phyloP scores from a whole-genome alignment of 176 grass and related monocot species.

The Phoenix roebelenii region DNA sequence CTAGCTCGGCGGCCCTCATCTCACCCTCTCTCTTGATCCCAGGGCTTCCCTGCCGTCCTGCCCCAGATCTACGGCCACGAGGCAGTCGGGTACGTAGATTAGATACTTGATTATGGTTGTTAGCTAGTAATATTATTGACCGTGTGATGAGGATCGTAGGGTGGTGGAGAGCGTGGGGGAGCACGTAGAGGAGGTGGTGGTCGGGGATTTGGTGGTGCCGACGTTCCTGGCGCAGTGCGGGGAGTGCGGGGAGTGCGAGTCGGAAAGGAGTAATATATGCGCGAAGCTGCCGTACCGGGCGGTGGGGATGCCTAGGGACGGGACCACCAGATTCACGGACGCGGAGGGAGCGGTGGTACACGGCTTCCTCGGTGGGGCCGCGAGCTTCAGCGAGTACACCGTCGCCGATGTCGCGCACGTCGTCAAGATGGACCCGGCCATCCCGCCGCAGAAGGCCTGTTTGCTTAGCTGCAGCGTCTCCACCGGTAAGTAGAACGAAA shows the following conservation, averaged over 20 bases:
- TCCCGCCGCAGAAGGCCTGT: conserved; percentile 57
- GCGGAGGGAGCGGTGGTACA: conserved; percentile 28
- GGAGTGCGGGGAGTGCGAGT: conserved; percentile 37
- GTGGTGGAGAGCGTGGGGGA: conserved; percentile 79
- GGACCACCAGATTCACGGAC: conserved; percentile 49
- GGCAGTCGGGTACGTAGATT: conserved; percentile 45
- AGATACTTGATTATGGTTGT: no score
- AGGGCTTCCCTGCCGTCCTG: conserved; percentile 11
- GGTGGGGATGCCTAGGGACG: conserved; percentile 55
- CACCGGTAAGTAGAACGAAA: conserved; percentile 25
- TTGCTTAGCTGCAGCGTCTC: conserved; percentile 54
- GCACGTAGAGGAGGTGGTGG: conserved; percentile 31
- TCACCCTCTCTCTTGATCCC: background rate
- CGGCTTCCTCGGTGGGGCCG: conserved; percentile 40
- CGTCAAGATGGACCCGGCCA: conserved; percentile 33
- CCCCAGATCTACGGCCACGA: conserved; percentile 64
- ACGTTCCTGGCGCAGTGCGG: conserved; percentile 57
- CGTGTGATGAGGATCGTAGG: conserved; percentile 10
- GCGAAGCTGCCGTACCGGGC: conserved; percentile 12
- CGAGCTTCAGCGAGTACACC: conserved; percentile 81
- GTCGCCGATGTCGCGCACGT: conserved; percentile 57
- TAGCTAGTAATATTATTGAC: background rate
- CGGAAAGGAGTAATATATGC: conserved; percentile 44
- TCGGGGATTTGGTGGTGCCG: conserved; percentile 50
- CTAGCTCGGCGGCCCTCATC: background rate